Percentiles rank a stretch among this genome's conserved stretches.
Evolutionary conservation across 129 eudicot genomes (phyloP).

Genomic region (Tanacetum coccineum): DNA sequence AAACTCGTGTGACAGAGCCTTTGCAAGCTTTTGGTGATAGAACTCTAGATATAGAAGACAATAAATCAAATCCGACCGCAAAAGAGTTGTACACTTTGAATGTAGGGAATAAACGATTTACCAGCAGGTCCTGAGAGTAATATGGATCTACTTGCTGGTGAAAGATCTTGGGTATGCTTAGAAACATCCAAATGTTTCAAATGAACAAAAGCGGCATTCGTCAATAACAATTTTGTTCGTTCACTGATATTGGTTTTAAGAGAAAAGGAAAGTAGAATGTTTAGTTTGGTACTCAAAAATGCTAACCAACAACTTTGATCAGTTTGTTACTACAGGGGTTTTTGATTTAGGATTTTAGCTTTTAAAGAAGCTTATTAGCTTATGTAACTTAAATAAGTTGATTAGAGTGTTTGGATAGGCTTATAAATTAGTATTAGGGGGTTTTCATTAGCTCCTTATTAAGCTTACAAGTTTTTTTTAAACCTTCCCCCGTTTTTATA

Average conservation of each 20-base stretch:
- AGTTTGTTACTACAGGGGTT: too few species aligned
- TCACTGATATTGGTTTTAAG: slow-evolving; percentile 55
- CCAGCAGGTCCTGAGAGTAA: slow-evolving; percentile 92
- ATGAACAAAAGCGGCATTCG: slow-evolving; percentile 96
- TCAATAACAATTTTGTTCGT: slow-evolving; percentile 59
- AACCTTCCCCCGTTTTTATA: too few species aligned
- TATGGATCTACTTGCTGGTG: slow-evolving; percentile 89
- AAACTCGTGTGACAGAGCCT: slow-evolving; percentile 80
- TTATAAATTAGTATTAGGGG: too few species aligned
- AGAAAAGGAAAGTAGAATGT: not conserved
- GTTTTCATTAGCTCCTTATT: too few species aligned
- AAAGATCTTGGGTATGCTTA: slow-evolving; percentile 72
- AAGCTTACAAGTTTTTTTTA: too few species aligned
- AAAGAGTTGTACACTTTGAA: slow-evolving; percentile 9
- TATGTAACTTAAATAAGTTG: too few species aligned
- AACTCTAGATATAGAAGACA: slow-evolving; percentile 42
- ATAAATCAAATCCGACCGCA: slow-evolving; percentile 13
- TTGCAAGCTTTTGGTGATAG: slow-evolving; percentile 84
- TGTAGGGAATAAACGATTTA: slow-evolving; percentile 26
- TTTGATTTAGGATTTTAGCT: too few species aligned
- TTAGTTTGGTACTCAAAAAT: too few species aligned
- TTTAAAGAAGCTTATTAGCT: too few species aligned
- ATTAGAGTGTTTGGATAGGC: too few species aligned
- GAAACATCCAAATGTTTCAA: slow-evolving; percentile 79
- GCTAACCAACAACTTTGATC: too few species aligned